Base-by-base conservation (phyloP, 164 flowering plant genomes). In the Piper longum region DNA sequence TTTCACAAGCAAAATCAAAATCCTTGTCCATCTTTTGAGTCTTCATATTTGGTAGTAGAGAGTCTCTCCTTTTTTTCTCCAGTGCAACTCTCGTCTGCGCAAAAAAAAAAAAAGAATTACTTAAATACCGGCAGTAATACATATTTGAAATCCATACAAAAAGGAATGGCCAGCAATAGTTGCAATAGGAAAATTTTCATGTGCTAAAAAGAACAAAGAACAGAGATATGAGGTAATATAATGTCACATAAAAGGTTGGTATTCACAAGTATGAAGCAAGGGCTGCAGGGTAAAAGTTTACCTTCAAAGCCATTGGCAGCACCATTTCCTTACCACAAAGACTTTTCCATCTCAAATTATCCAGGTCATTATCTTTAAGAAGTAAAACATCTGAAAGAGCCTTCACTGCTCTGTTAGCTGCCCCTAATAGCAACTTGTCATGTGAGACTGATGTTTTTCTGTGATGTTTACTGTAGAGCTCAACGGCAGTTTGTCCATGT, bases 401-500 rank as follows among this genome's bases (percentile, higher is more conserved):
- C 19, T 60, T 65, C 11, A 83, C 73, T 42, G 89, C 93, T 74
- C 76, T 77, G 60, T 57, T 52, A 12, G 86, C 87, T 62, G 87
- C 66, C 18, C 80, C 81, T 4, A 88, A 56, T 17, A 85, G 75
- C 71, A 88, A 67, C 66, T 85, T 87, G 72, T 87, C 95, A 77
- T 87, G 95, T 7, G 95, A 87, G 1, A 87, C 13, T 8, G 95
- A 85, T 64, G 91, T 84, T 76, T 84, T 88, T 40, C 84, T 84
- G 54, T 68, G 60, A 66, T 88, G 91, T 67, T 75, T 69, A 66
- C 88, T 81, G 65, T 87, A 85, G 16, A 83, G 83, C 75, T 87
- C 90, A 54, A 85, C 90, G 59, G 89, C 95, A 71, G 69, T 69
- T 66, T 87, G 95, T 42, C 95, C 95, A 78, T 85, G 87, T 7